Evolutionary conservation across 371 early-diverging fungal genomes (phyloP), one percentile per base, ranked within the genome.

Genomic region (Lichtheimia ornata): DNA sequence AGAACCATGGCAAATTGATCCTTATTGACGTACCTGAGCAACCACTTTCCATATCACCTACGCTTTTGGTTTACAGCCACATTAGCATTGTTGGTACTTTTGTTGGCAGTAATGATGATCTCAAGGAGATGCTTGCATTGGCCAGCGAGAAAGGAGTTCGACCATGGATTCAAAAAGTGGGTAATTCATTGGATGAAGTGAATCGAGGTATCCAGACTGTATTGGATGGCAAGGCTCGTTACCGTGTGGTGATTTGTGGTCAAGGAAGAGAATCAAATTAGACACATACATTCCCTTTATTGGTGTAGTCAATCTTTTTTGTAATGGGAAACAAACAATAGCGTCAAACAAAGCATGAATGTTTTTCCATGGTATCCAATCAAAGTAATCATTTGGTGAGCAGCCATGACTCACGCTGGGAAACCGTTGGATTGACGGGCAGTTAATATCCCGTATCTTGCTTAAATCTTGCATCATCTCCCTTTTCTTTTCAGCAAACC

Each of bases 81-180:
- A 74, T 85, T 5, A 66, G 72, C 2, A 63, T 94, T 17, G 76
- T 71, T 6, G 94, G 92, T 3, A 91, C 89, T 12, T 69, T 86
- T 59, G 90, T 93, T 57, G 94, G 93, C 42, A 80, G 84, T 40
- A 64, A 67, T 44, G 70, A 68, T 3, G 79, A 79, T 25, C 63
- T 91, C 20, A 66, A 71, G 20, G 87, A 87, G 56, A 90, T 89
- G 83, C 76, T 95, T 7, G 77, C 77, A 14, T 87, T 93, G 69
- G 90, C 92, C 0, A 81, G 82, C 60, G 66, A 89, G 69, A 80
- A 85, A 45, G 73, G 81, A 44, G 85, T 93, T 30, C 65, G 82
- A 12, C 89, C 92, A 15, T 84, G 82, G 80, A 77, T 91, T 49
- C 84, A 92, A 65, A 76, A 65, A 56, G 74, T 85, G 50, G 73